Evolutionary conservation across 257 asterid genomes (phyloP), one percentile per base, ranked within the genome.

Genomic region (Knoxia roxburghii): DNA sequence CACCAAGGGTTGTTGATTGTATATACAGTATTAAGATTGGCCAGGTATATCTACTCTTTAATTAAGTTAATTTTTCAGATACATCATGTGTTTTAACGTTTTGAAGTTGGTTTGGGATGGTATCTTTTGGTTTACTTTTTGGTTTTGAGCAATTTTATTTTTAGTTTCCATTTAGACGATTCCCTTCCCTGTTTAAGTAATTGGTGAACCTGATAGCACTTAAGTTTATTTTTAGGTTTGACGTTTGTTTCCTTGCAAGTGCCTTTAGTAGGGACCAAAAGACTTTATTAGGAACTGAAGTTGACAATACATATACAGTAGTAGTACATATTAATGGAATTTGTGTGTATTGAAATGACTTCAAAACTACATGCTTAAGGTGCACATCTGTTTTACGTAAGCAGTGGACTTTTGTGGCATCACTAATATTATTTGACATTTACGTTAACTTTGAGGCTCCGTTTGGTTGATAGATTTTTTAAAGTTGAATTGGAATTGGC

Each of bases 1-100:
- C 83, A 3, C 94, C 95, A 39, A 86, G 84, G 80, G 63, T 90
- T 81, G 83, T 88, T 17, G 87, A 86, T 51, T 81, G 87, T 74
- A 70, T 90, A 61, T 89, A 75, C 68, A 82, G 85, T 1, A 80
- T 93, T 58, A 90, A 93, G 61, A 93, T 93, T 56, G 95, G 90
- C 45, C 99, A 89, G 93, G 99, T 93, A 77, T 53, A 71, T 71
- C 57, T 7, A 52, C 27, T 48, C 43, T 60, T 52, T 53, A 33
- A 24, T 73, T 71, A 33, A 56, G 15, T 51, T 26, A 54, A 13
- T 57, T 67, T 20, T 72, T 60, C 26, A 58, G 65, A 52, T 58
- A 49, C 20, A 12, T 18, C 61, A 37, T 55, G 43, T 56, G 26
- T 40, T n/a, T 14, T 0, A 67, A 21, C 0, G 0, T 32, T 63